These are phyloP conservation scores for Geotrichum klebahnii DNA, from an alignment of 1,139 yeast genomes.

Conservation along the genomic window DNA sequence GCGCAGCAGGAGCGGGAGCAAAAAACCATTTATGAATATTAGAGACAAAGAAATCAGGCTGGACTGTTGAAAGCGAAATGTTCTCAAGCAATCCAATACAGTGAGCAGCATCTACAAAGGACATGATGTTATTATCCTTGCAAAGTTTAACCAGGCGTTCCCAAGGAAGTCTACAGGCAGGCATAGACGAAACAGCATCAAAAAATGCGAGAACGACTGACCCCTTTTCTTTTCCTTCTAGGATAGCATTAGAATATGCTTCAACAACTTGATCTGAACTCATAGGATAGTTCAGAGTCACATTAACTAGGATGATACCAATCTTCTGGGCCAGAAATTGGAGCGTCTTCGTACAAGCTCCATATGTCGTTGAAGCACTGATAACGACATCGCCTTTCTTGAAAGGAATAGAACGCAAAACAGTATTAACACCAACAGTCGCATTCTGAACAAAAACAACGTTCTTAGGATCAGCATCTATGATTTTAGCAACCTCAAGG, in stretches of 20 bases:
- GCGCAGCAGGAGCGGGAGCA: slow-evolving; percentile 57
- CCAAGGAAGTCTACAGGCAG: slow-evolving; percentile 59
- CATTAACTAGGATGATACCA: slow-evolving; percentile 47
- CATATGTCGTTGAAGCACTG: slow-evolving; percentile 53
- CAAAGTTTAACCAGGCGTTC: slow-evolving; percentile 49
- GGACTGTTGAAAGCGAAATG: slow-evolving; percentile 44
- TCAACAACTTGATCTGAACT: slow-evolving; percentile 48
- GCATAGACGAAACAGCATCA: slow-evolving; percentile 62
- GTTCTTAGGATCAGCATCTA: slow-evolving; percentile 45
- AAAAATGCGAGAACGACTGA: slow-evolving; percentile 48
- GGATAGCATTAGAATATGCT: slow-evolving; percentile 41
- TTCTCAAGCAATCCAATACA: slow-evolving; percentile 53
- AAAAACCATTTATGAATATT: slow-evolving; percentile 70
- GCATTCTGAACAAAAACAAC: slow-evolving; percentile 57
- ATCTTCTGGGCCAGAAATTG: slow-evolving; percentile 44
- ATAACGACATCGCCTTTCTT: slow-evolving; percentile 53
- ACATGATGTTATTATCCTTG: slow-evolving; percentile 46
- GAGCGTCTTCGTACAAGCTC: slow-evolving; percentile 54
- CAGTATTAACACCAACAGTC: slow-evolving; percentile 57
- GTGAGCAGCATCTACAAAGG: slow-evolving; percentile 72
- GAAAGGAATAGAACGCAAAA: slow-evolving; percentile 54
- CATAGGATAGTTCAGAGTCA: slow-evolving; percentile 50
- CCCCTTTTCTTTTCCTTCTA: slow-evolving; percentile 23
- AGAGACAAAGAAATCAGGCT: slow-evolving; percentile 60
- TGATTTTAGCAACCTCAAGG: slow-evolving; percentile 40